phyloP scores from a whole-genome alignment of 83 land plant species.

The Isoetes engelmannii region DNA sequence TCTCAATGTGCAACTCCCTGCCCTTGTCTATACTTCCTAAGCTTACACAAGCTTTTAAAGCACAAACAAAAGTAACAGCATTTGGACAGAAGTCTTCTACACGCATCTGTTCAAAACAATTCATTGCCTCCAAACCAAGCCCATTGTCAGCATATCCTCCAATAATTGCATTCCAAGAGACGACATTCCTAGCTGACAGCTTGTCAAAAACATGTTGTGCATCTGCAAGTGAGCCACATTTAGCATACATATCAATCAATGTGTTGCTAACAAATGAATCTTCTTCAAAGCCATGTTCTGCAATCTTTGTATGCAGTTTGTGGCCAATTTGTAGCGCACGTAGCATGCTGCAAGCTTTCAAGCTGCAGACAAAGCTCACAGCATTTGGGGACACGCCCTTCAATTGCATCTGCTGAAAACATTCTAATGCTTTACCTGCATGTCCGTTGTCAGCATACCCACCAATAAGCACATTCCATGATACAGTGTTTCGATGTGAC shows the following conservation, averaged over 20 bases:
- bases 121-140: too few species aligned
- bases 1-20: too few species aligned
- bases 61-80: too few species aligned
- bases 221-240: constrained; percentile 8
- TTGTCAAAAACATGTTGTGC: not conserved
- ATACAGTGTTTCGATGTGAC: too few species aligned
- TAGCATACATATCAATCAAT: constrained; percentile 5
- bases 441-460: too few species aligned
- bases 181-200: not conserved
- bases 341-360: constrained; percentile 7
- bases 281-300: not conserved
- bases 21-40: too few species aligned
- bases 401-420: not conserved
- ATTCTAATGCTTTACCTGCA: not conserved
- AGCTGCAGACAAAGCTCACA: not conserved
- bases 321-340: not conserved
- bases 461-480: too few species aligned
- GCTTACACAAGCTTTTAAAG: too few species aligned
- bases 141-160: not conserved
- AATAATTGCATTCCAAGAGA: constrained; percentile 4
- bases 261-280: not conserved
- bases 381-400: constrained; percentile 5
- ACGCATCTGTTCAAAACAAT: too few species aligned
- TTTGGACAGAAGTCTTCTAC: too few species aligned
- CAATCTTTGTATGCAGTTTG: not conserved